phyloP scores from a whole-genome alignment of 139 green algal genomes.

The Trebouxia sp. region DNA sequence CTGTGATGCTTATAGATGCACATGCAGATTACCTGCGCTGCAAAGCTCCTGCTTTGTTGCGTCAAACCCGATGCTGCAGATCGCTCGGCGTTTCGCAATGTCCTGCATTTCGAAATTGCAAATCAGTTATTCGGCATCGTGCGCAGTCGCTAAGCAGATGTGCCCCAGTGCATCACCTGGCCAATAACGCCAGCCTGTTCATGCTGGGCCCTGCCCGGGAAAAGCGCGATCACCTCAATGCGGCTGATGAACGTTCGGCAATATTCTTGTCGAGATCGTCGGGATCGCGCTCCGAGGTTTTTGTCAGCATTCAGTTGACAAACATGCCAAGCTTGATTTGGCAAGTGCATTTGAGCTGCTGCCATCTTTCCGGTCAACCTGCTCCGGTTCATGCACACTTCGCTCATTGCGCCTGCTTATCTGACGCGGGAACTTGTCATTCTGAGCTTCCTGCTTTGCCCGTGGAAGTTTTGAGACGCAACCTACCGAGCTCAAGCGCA shows the following conservation, averaged over 20 bases:
- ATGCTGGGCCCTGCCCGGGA: background rate
- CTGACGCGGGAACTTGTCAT: no score
- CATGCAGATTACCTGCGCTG: slow-evolving; percentile 11
- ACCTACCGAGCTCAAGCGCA: no score
- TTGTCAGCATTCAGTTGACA: background rate
- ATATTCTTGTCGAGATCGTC: no score
- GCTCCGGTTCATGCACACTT: no score
- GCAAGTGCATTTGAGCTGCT: background rate
- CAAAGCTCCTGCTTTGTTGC: background rate
- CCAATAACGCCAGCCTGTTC: slow-evolving; percentile 1
- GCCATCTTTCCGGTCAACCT: background rate
- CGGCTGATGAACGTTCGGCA: no score
- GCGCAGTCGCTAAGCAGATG: background rate
- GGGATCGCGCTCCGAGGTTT: no score
- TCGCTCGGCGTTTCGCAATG: background rate
- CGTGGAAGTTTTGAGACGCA: no score
- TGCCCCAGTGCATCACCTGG: slow-evolving; percentile 8
- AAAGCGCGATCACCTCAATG: background rate
- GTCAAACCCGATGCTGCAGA: background rate
- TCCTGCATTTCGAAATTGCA: background rate
- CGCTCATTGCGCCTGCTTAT: no score
- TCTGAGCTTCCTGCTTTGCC: no score
- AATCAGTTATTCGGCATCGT: background rate
- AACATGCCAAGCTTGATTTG: background rate
- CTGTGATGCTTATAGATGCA: background rate